Base-by-base conservation (phyloP, 106 monocot genomes). In the Vanilla planifolia region DNA sequence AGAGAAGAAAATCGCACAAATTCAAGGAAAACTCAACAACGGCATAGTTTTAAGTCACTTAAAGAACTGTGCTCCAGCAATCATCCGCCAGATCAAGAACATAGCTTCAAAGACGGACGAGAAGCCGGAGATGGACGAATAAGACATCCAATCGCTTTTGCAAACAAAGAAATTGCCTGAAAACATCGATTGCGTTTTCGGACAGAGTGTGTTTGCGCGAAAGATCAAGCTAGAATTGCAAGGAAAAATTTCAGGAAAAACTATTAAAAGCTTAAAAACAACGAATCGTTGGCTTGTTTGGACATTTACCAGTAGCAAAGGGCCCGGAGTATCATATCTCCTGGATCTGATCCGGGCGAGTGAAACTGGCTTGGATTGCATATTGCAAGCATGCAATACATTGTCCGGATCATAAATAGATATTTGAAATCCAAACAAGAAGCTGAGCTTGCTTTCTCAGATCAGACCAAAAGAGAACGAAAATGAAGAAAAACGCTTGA, bases 161-260 rank as follows among this genome's bases (percentile, higher is more conserved):
- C 44, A 45, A 45, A 45, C 44, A 45, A 45, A 45, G 44, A 45
- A 45, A 20, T 45, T 45, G 44, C 44, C 44, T 17, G 19, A 7
- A 45, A 45, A 45, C 44, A 45, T 45, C 44, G 6, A 45, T 45
- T 19, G 17, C 19, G 44, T 45, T 45, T 45, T 20, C 4, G 44
- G 44, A 45, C 44, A 45, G 44, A 45, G 44, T 45, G 44, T 17
- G 44, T 45, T 45, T 45, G 44, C 44, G 16, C 44, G 19, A 20
- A 16, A 45, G 7, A 45, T 7, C 3, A 45, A 45, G 20, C 0
- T 45, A 45, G 20, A 44, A 45, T 17, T 45, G 5, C 16, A 19
- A 17, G 17, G 16, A 3, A 17, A 4, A 17, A 3, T 5, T 19
- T 44, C 19, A 44, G 44, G 20, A 44, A 44, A 44, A 0, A 44